These are phyloP conservation scores for Puccinia triticina DNA, from an alignment of 1,284 basidiomycete species.

Conservation along the genomic window DNA sequence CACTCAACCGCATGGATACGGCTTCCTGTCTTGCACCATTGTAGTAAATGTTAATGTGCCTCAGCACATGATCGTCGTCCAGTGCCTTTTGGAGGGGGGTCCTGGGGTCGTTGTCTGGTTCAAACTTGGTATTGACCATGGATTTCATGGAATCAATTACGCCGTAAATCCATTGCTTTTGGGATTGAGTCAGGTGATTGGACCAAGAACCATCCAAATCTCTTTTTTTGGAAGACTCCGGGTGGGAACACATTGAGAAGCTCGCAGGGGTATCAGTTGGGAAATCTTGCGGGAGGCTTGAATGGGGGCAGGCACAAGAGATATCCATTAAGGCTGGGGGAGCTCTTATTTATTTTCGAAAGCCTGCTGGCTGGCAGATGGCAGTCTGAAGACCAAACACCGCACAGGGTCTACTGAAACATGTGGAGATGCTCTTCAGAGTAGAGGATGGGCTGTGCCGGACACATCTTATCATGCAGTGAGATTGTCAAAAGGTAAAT, in stretches of 20 bases:
- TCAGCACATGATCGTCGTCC: background rate
- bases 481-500: too few relatives aligned
- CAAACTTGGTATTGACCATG: background rate
- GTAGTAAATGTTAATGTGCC: background rate
- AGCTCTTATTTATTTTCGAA: background rate
- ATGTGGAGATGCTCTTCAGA: background rate
- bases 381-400: background rate
- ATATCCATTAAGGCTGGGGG: background rate
- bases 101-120: background rate
- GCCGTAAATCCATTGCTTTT: background rate
- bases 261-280: background rate
- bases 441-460: too few relatives aligned
- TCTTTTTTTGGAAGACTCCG: background rate
- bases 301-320: background rate
- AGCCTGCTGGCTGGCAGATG: background rate
- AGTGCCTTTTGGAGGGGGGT: constrained; percentile 4
- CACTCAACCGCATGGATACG: background rate
- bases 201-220: background rate
- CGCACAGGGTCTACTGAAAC: background rate
- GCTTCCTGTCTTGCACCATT: background rate
- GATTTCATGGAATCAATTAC: constrained; percentile 13
- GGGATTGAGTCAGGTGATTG: background rate
- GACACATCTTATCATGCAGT: too few relatives aligned
- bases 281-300: background rate
- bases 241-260: background rate